Evolutionary conservation across 306 rosid genomes (phyloP), one percentile per base, ranked within the genome.

Genomic region (Vicia villosa): DNA sequence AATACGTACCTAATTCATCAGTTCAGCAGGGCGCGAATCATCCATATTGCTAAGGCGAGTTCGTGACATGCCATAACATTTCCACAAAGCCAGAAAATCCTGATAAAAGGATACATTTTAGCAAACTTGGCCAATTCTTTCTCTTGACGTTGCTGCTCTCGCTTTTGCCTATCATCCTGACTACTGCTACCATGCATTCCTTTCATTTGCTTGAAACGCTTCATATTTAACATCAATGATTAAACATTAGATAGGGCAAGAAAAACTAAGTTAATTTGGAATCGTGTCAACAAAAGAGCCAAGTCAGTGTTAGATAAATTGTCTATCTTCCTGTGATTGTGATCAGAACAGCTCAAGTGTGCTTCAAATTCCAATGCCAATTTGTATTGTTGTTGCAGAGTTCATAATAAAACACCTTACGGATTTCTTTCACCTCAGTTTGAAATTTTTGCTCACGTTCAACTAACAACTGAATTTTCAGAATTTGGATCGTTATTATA

Each of bases 371-470:
- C 98, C 93, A 93, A 81, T 15, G 98, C 98, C 81, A 92, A 77
- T 66, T 93, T 93, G 88, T 93, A 93, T 78, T 90, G 98, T 90
- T 93, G 91, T 86, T 88, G 98, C 96, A 93, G 73, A 93, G 98
- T 30, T 93, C 98, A 84, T 96, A 93, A 75, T 73, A 90, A 77
- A 93, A 90, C 87, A 90, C 96, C 86, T 93, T 93, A 41, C 79
- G 98, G 64, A 90, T 90, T 81, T 93, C 96, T 74, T 88, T 86
- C 82, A 90, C 98, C 77, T 93, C 98, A 5, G 86, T 88, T 82
- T 93, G 96, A 84, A 93, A 90, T 82, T 86, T 93, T 81, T 90
- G 93, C 88, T 88, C 98, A 50, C 96, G 98, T 80, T 88, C 98
- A 70, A 96, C 98, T 86, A 93, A 74, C 58, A 90, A 96, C 98